Base-by-base conservation (phyloP, 305 asterid genomes). In the Nicotiana rustica region DNA sequence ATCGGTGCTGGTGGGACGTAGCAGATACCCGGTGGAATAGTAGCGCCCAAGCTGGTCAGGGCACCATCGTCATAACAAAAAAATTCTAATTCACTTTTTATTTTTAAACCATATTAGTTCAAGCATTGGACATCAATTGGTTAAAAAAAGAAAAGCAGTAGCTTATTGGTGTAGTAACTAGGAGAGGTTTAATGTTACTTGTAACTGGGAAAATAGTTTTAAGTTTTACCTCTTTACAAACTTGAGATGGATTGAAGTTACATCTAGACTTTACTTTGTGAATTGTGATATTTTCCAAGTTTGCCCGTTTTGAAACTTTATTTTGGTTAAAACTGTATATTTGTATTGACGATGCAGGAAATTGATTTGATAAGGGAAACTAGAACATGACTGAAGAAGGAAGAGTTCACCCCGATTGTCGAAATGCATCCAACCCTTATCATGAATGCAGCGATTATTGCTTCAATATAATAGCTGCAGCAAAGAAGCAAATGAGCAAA, bases 391-490 rank as follows among this genome's bases (percentile, higher is more conserved):
- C 82, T 36, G 84, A 84, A 71, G 90, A 83, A 68, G 89, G 90
- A 70, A 88, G 88, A 57, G 93, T 91, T 66, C 93, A 90, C 85
- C 95, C 95, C 12, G 93, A 88, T 83, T 94, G 94, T 87, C 87
- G 91, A 81, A 91, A 93, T 62, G 89, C 93, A 21, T 79, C 91
- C 5, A 91, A 89, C 81, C 94, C 94, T 1, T 91, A 86, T 81
- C 97, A 91, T 78, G 94, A 90, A 79, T 91, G 95, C 77, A 85
- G 84, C 73, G 94, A 91, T 62, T 92, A 85, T 83, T 92, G 95
- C 88, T 90, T 93, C 87, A 85, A 49, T 67, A 56, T 91, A 79
- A 92, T 91, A 81, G 94, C 93, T 19, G 91, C 90, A 78, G 80
- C 87, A 17, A 91, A 91, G 88, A 85, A 83, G 81, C 85, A 59